Conservation (phyloP, 805 yeast genomes). For the Wickerhamiella cacticola region DNA sequence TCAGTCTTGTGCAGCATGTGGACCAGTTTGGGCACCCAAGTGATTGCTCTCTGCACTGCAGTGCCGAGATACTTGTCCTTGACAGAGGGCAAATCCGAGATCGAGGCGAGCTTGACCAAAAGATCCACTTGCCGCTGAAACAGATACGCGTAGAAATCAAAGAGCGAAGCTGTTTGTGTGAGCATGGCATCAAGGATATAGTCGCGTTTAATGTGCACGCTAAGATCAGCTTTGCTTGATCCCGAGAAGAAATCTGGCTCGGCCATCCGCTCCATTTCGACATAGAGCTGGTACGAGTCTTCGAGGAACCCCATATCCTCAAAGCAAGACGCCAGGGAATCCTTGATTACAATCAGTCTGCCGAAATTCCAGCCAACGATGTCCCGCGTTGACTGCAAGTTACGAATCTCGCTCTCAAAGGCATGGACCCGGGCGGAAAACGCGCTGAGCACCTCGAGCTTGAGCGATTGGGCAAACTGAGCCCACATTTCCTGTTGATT, state of each 20-base stretch:
- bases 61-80: constrained; percentile 25
- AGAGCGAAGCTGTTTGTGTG: constrained; percentile 28
- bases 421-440: constrained; percentile 38
- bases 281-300: constrained; percentile 46
- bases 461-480: constrained; percentile 35
- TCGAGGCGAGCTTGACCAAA: constrained; percentile 25
- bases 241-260: constrained; percentile 18
- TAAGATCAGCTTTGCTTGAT: constrained; percentile 14
- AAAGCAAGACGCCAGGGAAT: constrained; percentile 41
- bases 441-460: constrained; percentile 40
- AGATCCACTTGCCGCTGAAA: constrained; percentile 29
- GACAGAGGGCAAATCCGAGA: constrained; percentile 21
- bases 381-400: constrained; percentile 28
- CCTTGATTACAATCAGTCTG: constrained; percentile 35
- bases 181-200: constrained; percentile 27
- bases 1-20: background rate
- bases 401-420: constrained; percentile 33
- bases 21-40: constrained; percentile 7
- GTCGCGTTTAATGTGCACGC: constrained; percentile 15
- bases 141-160: constrained; percentile 32
- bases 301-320: constrained; percentile 46
- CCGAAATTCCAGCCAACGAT: constrained; percentile 38
- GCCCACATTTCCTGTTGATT: constrained; percentile 39
- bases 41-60: constrained; percentile 11
- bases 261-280: constrained; percentile 33